A percentile compares a stretch with the other conserved stretches of the same genome.
These are phyloP conservation scores for Larix kaempferi DNA, from an alignment of 75 land plant genomes.

Conservation along the genomic window DNA sequence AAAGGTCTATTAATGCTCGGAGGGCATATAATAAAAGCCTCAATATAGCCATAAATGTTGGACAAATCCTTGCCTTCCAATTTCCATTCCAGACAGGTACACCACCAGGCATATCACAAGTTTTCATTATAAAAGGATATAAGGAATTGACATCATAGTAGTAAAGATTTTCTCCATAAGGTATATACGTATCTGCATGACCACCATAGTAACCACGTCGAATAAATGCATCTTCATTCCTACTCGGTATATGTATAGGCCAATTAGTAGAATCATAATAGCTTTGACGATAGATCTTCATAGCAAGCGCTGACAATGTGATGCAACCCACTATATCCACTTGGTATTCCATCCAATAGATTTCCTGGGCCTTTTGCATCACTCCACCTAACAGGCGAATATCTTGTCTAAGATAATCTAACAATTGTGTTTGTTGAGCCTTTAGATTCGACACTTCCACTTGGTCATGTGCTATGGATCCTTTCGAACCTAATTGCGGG, in stretches of 20 bases:
- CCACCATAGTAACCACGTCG: neutral
- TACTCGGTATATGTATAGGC: neutral
- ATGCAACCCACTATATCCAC: slow-evolving; percentile 12
- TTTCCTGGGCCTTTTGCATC: slow-evolving; percentile 9
- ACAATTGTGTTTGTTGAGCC: neutral
- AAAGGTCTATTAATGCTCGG: neutral
- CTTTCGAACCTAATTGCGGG: slow-evolving; percentile 4
- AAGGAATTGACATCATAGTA: slow-evolving; percentile 10
- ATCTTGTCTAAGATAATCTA: slow-evolving; percentile 9
- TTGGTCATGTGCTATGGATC: slow-evolving; percentile 8
- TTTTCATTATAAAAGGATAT: slow-evolving; percentile 11
- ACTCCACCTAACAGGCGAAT: slow-evolving; percentile 12
- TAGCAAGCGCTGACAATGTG: neutral
- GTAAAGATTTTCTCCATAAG: neutral
- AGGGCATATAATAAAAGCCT: neutral
- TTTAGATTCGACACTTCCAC: neutral
- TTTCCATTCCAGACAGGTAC: neutral
- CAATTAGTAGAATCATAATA: neutral
- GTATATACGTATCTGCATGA: neutral
- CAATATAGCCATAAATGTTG: neutral
- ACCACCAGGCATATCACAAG: neutral
- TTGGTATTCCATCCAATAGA: neutral
- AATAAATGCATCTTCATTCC: neutral
- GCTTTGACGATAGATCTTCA: neutral
- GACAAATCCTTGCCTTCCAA: neutral